Base-by-base conservation (phyloP, 2,329 filamentous ascomycete genomes). In the Nemania sp. region DNA sequence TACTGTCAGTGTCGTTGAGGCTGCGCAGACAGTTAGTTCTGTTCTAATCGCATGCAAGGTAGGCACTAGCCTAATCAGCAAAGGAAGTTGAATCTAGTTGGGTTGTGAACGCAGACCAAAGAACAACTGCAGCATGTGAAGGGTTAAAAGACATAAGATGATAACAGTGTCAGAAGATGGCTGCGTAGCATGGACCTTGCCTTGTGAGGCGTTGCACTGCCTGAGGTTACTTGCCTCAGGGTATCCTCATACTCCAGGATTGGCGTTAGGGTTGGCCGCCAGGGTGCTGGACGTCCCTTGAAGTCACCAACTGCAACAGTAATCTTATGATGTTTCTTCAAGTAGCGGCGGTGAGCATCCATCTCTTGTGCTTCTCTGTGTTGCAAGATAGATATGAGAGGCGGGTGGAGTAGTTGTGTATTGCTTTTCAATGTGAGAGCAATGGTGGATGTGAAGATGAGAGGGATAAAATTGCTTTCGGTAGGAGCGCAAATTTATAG, bases 141-240 rank as follows among this genome's bases (percentile, higher is more conserved):
- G 25, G 9, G 11, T 34, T 40, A 20, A 20, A 34, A 20, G 35
- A 29, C 39, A 39, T 12, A 17, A 42, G 18, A 40, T 7, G 32
- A 43, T 37, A 25, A 15, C 29, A n/a, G 7, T 7, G 7, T 29
- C 18, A 5, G 5, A 50, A 11, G 6, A 46, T 29, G 21, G 5
- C 32, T 2, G 9, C 32, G 40, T 39, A 12, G 37, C 18, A 18
- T 53, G n/a, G 21, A 18, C 11, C 13, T 40, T 29, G 25, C 25
- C 29, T 34, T 25, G 15, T 9, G 32, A 48, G 47, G 11, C 10
- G 20, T 15, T 40, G 25, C 39, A 25, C 45, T 35, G 46, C 37
- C 15, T 11, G n/a, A n/a, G 32, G 29, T 49, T 35, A 58, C 57
- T 65, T 65, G 63, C 60, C 57, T 63, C 15, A 55, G 11, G 9